Percentiles rank a stretch among this genome's conserved stretches.
phyloP scores from a whole-genome alignment of 768 basidiomycete species.

The Lactifluus echinatus region DNA sequence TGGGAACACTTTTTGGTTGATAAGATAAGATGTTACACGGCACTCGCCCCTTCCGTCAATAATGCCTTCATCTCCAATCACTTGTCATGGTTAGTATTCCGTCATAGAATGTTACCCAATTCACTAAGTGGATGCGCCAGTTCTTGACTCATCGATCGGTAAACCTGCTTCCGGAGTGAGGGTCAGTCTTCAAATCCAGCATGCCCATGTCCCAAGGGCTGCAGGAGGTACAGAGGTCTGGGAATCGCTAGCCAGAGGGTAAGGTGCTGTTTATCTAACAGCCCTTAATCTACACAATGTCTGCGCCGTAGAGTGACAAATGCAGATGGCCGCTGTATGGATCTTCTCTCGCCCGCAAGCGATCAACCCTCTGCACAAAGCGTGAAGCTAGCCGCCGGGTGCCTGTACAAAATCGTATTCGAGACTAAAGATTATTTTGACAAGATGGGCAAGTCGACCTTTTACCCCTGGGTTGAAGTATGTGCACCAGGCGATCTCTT shows the following conservation, averaged over 20 bases:
- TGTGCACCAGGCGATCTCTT: conserved; percentile 22
- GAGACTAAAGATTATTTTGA: conserved; percentile 79
- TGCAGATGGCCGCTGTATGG: conserved; percentile 71
- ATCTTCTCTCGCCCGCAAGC: conserved; percentile 57
- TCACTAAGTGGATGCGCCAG: conserved; percentile 32
- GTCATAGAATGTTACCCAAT: not conserved
- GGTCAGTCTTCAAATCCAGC: conserved; percentile 51
- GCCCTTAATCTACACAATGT: conserved; percentile 9
- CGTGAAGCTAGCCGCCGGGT: conserved; percentile 43
- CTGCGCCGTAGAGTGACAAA: conserved; percentile 53
- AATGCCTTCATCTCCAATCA: conserved; percentile 67
- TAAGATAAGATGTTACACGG: conserved; percentile 13
- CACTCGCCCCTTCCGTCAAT: too few relatives aligned
- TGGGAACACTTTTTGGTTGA: not conserved
- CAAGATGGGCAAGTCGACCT: conserved; percentile 49
- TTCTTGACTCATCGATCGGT: conserved; percentile 79
- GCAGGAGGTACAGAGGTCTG: conserved; percentile 38
- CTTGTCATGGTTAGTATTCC: conserved; percentile 66
- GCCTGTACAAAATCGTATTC: conserved; percentile 78
- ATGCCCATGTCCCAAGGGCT: conserved; percentile 25
- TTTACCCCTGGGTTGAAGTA: conserved; percentile 92
- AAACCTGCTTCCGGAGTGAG: conserved; percentile 67
- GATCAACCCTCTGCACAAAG: conserved; percentile 38
- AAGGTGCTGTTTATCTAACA: not conserved
- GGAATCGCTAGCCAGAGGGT: conserved; percentile 55